A percentile compares a stretch with the other conserved stretches of the same genome.
phyloP scores from a whole-genome alignment of 1,139 yeast genomes.

The Candida sp. region DNA sequence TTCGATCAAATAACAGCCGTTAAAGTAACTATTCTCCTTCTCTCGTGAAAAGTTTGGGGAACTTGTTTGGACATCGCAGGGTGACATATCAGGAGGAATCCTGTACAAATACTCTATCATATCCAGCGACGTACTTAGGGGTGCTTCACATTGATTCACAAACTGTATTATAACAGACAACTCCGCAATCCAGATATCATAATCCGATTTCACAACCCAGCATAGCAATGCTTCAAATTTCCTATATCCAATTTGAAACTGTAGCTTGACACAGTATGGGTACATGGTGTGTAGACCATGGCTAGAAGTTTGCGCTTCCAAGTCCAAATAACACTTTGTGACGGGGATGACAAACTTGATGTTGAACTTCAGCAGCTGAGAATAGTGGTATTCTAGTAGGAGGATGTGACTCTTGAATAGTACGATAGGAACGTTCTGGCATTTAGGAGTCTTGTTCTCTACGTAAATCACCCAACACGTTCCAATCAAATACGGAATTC shows the following conservation, averaged over 20 bases:
- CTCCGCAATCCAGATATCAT: slow-evolving; percentile 42
- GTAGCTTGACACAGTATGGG: slow-evolving; percentile 40
- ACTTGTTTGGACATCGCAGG: slow-evolving; percentile 15
- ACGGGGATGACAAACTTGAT: slow-evolving; percentile 55
- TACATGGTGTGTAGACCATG: slow-evolving; percentile 42
- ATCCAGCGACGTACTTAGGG: not conserved
- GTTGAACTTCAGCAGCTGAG: slow-evolving; percentile 19
- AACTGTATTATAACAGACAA: slow-evolving; percentile 33
- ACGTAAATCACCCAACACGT: slow-evolving; percentile 44
- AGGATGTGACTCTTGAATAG: slow-evolving; percentile 57
- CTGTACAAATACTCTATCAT: slow-evolving; percentile 8
- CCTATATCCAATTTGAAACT: slow-evolving; percentile 45
- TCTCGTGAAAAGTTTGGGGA: not conserved
- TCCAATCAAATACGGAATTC: slow-evolving; percentile 43
- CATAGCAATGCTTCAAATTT: slow-evolving; percentile 52
- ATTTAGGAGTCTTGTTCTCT: slow-evolving; percentile 20
- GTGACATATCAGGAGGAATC: slow-evolving; percentile 19
- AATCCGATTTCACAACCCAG: slow-evolving; percentile 37
- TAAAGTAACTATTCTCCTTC: slow-evolving; percentile 1
- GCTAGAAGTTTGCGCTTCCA: slow-evolving; percentile 29
- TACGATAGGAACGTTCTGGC: slow-evolving; percentile 37
- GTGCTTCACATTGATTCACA: slow-evolving; percentile 26
- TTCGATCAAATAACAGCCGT: not conserved
- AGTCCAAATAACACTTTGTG: slow-evolving; percentile 30
- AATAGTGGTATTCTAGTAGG: slow-evolving; percentile 18